These are phyloP conservation scores for Leishmania tropica DNA, from an alignment of 208 protist species.

Conservation along the genomic window DNA sequence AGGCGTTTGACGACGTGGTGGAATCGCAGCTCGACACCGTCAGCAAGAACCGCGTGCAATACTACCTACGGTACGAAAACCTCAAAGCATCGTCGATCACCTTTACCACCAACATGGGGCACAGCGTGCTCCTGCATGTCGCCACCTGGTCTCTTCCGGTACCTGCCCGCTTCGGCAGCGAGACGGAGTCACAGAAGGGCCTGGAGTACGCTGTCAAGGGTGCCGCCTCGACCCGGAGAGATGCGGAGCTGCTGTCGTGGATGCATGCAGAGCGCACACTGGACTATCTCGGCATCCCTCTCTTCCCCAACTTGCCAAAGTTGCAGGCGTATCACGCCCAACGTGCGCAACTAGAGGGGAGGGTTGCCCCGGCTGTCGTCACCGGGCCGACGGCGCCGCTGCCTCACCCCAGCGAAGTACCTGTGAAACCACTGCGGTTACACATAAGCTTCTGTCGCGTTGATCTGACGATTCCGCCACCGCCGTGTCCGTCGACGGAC, in stretches of 20 bases:
- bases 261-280: conserved; percentile 91
- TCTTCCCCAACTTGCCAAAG: conserved; percentile 85
- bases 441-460: neutral
- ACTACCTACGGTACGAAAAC: conserved; percentile 76
- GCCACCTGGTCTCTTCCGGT: conserved; percentile 51
- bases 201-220: conserved; percentile 44
- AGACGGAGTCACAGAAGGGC: neutral
- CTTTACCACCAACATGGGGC: conserved; percentile 14
- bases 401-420: neutral
- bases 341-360: conserved; percentile 43
- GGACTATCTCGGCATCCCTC: conserved; percentile 61
- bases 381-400: conserved; percentile 4
- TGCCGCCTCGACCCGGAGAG: conserved; percentile 68
- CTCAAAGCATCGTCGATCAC: conserved; percentile 4
- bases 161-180: conserved; percentile 26
- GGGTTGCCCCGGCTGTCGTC: conserved; percentile 40
- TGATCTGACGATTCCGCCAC: conserved; percentile 6
- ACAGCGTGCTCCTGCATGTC: conserved; percentile 51
- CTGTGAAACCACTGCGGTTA: conserved; percentile 23
- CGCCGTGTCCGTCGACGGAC: conserved; percentile 2
- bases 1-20: conserved; percentile 25
- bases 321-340: conserved; percentile 77
- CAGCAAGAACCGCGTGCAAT: conserved; percentile 70
- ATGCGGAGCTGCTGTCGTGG: conserved; percentile 86
- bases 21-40: conserved; percentile 72